Base-by-base conservation (phyloP, 768 basidiomycete genomes). In the Lentinus tigrinus region DNA sequence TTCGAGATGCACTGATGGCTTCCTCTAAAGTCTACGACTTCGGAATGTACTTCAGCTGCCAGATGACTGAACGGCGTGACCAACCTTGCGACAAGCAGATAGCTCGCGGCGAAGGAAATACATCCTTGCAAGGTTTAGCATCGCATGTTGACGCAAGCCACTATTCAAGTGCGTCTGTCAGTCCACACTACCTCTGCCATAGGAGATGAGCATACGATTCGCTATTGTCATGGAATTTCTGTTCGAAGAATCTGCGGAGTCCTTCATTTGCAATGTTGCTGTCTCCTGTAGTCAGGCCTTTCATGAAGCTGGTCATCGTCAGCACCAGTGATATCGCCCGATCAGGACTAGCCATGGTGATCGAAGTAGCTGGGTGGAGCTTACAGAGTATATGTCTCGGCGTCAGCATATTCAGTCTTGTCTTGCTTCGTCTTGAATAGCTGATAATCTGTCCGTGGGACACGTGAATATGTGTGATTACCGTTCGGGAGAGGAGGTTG, bases 211-310 rank as follows among this genome's bases (percentile, higher is more conserved):
- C 90, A 64, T 58, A 92, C 91, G 90, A 93, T 69, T 93, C 91
- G 61, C 84, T 86, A 34, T 77, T 80, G 55, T 88, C 85, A 61
- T 92, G 87, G 65, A 94, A 94, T 66, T 84, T 87, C 58, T 93
- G 92, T 68, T 93, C 91, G 63, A 93, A 94, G 69, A 89, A 94
- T 52, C 82, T 75, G 34, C 91, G 81, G 38, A 94, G 72, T 63
- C 84, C 87, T 62, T 91, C 90, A 2, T 82, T 78, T 0, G 89
- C 90, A 9, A 80, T 63, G 44, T 83, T 83, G 60, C 85, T 85
- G 69, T 93, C 91, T 0, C 88, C 89, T 5, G 81, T 79, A 13
- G 79, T 76, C n/a, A 79, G 67, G 7, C 81, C 83, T 54, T 81
- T 81, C 67, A 91, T 84, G 80, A 83, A 93, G 5, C 91, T 93